Conservation (phyloP, 495 filamentous ascomycete species). For the Lentithecium fluviatile region DNA sequence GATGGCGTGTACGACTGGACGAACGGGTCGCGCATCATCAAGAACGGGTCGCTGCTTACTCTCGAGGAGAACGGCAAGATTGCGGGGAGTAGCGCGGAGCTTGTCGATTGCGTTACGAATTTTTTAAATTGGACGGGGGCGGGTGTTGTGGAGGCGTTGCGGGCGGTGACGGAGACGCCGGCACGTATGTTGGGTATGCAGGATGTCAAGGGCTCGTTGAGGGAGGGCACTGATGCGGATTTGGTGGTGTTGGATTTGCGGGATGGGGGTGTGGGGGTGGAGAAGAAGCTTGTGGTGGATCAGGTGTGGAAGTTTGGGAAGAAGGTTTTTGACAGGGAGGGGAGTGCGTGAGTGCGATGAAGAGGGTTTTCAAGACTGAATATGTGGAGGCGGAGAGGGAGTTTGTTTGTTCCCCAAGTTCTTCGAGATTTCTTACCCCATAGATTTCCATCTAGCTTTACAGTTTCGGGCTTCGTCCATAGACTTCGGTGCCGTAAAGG, state of each 20-base stretch:
- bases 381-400: too few relatives aligned
- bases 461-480: too few relatives aligned
- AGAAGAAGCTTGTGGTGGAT: constrained; percentile 58
- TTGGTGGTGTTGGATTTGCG: constrained; percentile 66
- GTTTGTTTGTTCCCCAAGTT: too few relatives aligned
- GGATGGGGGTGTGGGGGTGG: constrained; percentile 44
- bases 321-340: constrained; percentile 31
- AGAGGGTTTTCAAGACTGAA: too few relatives aligned
- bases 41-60: constrained; percentile 64
- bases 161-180: constrained; percentile 69
- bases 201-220: constrained; percentile 64
- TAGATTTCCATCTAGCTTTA: not conserved
- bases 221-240: constrained; percentile 74
- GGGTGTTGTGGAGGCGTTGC: constrained; percentile 62
- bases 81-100: constrained; percentile 68
- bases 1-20: constrained; percentile 79
- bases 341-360: too few relatives aligned
- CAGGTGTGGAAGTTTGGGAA: constrained; percentile 76
- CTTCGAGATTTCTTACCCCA: too few relatives aligned
- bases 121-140: constrained; percentile 70
- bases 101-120: constrained; percentile 79
- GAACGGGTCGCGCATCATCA: constrained; percentile 69
- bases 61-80: constrained; percentile 68
- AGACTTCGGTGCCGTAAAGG: too few relatives aligned
- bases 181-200: constrained; percentile 69